These are phyloP conservation scores for Yarrowia sp. DNA, from an alignment of 805 yeast genomes.

Conservation along the genomic window DNA sequence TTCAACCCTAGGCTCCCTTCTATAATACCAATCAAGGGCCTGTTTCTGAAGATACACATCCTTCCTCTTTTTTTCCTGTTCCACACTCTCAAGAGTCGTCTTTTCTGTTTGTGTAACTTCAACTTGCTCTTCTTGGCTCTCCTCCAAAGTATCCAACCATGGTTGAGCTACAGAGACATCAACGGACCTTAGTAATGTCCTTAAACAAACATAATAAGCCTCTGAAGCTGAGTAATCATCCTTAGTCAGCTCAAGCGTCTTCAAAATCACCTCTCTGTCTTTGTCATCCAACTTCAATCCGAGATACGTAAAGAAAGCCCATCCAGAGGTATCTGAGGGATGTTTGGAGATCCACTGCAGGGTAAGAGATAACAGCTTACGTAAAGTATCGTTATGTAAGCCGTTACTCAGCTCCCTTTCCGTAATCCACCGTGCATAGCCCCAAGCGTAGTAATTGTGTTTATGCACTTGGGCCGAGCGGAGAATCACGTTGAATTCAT, in stretches of 20 bases:
- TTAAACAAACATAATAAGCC: slow-evolving; percentile 32
- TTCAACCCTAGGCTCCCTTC: background rate
- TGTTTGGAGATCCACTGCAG: slow-evolving; percentile 27
- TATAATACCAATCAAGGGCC: background rate
- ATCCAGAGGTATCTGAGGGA: slow-evolving; percentile 39
- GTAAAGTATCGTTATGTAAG: background rate
- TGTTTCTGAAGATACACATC: background rate
- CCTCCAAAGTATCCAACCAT: background rate
- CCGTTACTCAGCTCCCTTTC: background rate
- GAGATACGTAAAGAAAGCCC: slow-evolving; percentile 36
- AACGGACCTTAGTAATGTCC: background rate
- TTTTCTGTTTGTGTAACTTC: too few species aligned
- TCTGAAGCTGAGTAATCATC: slow-evolving; percentile 31
- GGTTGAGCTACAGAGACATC: background rate
- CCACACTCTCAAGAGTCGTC: too few species aligned
- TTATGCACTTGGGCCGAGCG: slow-evolving; percentile 45
- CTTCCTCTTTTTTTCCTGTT: background rate
- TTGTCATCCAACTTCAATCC: background rate
- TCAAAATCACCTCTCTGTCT: background rate
- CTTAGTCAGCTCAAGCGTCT: background rate
- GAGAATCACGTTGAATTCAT: slow-evolving; percentile 38
- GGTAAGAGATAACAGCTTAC: slow-evolving; percentile 28
- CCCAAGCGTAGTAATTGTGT: slow-evolving; percentile 51
- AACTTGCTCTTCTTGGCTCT: background rate
- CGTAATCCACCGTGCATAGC: slow-evolving; percentile 41